Evolutionary conservation across 2,329 filamentous ascomycete species (phyloP).

Genomic region (Macroventuria anomochaeta): DNA sequence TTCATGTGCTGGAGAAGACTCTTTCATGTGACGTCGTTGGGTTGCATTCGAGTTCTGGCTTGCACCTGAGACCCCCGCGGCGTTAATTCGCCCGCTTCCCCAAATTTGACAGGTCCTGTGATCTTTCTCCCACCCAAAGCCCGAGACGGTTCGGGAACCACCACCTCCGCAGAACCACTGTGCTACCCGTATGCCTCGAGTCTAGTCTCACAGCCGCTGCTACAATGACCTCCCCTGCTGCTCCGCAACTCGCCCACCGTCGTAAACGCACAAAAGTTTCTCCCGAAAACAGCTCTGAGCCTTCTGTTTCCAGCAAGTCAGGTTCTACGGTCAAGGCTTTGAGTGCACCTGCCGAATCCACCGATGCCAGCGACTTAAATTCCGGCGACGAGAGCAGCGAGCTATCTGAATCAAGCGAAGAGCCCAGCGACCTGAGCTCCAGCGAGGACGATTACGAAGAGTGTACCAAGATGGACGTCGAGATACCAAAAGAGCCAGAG

Average conservation of each 20-base stretch:
- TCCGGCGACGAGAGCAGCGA: slow-evolving; percentile 40
- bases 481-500: slow-evolving; percentile 14
- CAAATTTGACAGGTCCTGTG: slow-evolving; percentile 20
- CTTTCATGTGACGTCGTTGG: slow-evolving; percentile 9
- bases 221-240: slow-evolving; percentile 23
- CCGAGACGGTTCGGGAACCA: slow-evolving; percentile 18
- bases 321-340: slow-evolving; percentile 28
- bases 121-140: slow-evolving; percentile 13
- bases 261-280: slow-evolving; percentile 36
- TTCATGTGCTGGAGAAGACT: neutral
- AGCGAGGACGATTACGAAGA: slow-evolving; percentile 35
- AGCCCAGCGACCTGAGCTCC: slow-evolving; percentile 45
- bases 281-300: slow-evolving; percentile 29
- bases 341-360: slow-evolving; percentile 22
- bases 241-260: slow-evolving; percentile 19
- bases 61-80: slow-evolving; percentile 19
- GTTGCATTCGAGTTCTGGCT: slow-evolving; percentile 15
- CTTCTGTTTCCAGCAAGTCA: slow-evolving; percentile 25
- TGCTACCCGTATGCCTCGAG: neutral
- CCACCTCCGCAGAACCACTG: slow-evolving; percentile 14
- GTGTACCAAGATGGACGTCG: slow-evolving; percentile 21
- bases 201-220: neutral
- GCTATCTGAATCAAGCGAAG: slow-evolving; percentile 46
- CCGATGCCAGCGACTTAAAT: slow-evolving; percentile 29
- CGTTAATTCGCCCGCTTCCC: slow-evolving; percentile 16